phyloP scores from a whole-genome alignment of 345 rosid genomes.

The Xanthoceras sorbifolium region DNA sequence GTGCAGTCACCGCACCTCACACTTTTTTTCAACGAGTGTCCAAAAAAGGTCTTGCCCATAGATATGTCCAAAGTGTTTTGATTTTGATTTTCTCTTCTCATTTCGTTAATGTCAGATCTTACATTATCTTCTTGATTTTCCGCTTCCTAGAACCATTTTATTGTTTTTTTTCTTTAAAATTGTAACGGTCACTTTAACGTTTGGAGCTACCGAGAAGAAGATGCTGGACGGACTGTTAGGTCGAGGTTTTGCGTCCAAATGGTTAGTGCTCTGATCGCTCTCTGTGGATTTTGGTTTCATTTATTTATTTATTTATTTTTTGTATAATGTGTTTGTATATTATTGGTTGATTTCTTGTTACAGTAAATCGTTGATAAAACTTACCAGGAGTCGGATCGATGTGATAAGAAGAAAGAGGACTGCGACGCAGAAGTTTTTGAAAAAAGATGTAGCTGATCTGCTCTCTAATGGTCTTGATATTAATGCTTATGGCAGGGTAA shows the following conservation, averaged over 20 bases:
- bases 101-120: conserved; percentile 24
- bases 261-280: conserved; percentile 45
- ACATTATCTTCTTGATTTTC: not conserved
- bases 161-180: not conserved
- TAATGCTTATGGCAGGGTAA: conserved; percentile 81
- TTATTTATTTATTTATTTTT: not conserved
- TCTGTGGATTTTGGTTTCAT: not conserved
- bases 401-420: conserved; percentile 78
- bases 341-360: conserved; percentile 3
- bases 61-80: conserved; percentile 14
- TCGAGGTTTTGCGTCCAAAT: conserved; percentile 74
- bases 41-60: not conserved
- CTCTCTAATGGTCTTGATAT: conserved; percentile 77
- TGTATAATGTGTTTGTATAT: not conserved
- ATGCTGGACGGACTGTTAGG: conserved; percentile 91
- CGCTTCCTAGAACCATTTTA: not conserved
- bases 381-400: conserved; percentile 80
- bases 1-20: conserved; percentile 3
- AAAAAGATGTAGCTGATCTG: conserved; percentile 91
- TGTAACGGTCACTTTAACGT: conserved; percentile 20
- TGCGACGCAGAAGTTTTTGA: conserved; percentile 83
- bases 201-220: conserved; percentile 20
- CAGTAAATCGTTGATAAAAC: conserved; percentile 84
- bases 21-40: conserved; percentile 2
- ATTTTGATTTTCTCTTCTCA: not conserved